phyloP scores from a whole-genome alignment of 768 basidiomycete genomes.

The Tricholoma bakamatsutake region DNA sequence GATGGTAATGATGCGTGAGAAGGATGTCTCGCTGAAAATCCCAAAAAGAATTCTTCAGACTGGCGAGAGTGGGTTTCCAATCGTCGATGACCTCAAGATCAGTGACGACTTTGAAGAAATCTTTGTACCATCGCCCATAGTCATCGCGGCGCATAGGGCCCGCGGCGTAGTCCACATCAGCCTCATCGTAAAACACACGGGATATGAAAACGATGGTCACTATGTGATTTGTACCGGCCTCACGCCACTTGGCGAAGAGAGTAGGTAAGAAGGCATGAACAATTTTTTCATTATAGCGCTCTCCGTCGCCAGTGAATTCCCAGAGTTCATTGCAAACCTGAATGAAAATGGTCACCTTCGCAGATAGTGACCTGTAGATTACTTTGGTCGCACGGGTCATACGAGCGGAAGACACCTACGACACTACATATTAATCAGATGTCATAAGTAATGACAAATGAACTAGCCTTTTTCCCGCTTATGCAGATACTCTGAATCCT shows the following conservation, averaged over 20 bases:
- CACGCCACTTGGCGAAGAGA: constrained; percentile 80
- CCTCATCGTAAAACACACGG: constrained; percentile 80
- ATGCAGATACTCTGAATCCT: constrained; percentile 79
- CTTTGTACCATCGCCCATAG: constrained; percentile 80
- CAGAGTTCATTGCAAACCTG: constrained; percentile 95
- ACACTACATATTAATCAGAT: constrained; percentile 1
- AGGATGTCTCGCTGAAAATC: constrained; percentile 90
- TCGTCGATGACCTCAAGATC: constrained; percentile 86
- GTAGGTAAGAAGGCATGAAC: constrained; percentile 93
- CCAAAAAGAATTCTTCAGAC: constrained; percentile 85
- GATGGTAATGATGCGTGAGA: constrained; percentile 84
- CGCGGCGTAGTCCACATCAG: constrained; percentile 76
- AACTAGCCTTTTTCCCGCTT: constrained; percentile 53
- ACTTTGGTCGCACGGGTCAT: constrained; percentile 81
- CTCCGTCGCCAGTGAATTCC: constrained; percentile 96
- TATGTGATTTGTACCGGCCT: constrained; percentile 83
- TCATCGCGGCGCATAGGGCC: constrained; percentile 77
- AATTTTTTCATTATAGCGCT: constrained; percentile 95
- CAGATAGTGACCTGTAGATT: constrained; percentile 86
- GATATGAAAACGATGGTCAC: constrained; percentile 94
- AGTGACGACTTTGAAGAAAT: constrained; percentile 93
- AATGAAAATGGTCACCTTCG: constrained; percentile 90
- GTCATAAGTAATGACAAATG: constrained; percentile 2
- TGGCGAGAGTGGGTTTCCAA: constrained; percentile 83
- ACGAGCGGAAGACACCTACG: constrained; percentile 73